phyloP scores from a whole-genome alignment of 305 asterid genomes.

The Fraxinus angustifolia region DNA sequence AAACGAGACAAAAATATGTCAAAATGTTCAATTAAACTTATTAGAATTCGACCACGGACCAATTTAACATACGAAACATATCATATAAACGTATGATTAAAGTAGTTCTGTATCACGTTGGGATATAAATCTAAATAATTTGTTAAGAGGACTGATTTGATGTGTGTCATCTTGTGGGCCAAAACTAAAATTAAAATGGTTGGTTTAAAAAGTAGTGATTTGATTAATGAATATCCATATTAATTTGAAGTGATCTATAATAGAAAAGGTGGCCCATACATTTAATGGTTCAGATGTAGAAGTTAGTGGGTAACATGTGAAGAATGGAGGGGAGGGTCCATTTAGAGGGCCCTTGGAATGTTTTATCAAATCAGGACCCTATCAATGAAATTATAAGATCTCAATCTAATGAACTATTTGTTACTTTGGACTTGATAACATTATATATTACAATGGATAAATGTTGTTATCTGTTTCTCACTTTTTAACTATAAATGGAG shows the following conservation, averaged over 20 bases:
- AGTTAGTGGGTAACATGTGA: slow-evolving; percentile 33
- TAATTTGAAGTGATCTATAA: not conserved
- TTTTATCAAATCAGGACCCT: not conserved
- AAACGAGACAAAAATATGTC: not conserved
- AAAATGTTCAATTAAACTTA: not conserved
- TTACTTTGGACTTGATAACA: not conserved
- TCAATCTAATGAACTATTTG: not conserved
- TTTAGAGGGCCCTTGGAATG: not conserved
- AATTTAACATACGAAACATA: not conserved
- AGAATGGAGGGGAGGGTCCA: slow-evolving; percentile 19
- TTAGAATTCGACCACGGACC: not conserved
- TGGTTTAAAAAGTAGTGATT: not conserved
- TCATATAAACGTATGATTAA: not conserved
- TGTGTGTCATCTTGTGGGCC: slow-evolving; percentile 24
- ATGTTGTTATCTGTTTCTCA: not conserved
- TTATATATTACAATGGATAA: not conserved
- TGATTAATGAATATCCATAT: not conserved
- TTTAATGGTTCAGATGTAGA: slow-evolving; percentile 25
- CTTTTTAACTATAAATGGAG: not conserved
- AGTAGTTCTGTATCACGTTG: not conserved
- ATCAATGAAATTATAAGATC: not conserved
- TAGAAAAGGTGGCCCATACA: slow-evolving; percentile 18
- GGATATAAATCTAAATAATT: not conserved
- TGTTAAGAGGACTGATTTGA: slow-evolving; percentile 27
- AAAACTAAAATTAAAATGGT: slow-evolving; percentile 1